phyloP scores from a whole-genome alignment of 169 alveolate genomes.

The Neospora caninum region DNA sequence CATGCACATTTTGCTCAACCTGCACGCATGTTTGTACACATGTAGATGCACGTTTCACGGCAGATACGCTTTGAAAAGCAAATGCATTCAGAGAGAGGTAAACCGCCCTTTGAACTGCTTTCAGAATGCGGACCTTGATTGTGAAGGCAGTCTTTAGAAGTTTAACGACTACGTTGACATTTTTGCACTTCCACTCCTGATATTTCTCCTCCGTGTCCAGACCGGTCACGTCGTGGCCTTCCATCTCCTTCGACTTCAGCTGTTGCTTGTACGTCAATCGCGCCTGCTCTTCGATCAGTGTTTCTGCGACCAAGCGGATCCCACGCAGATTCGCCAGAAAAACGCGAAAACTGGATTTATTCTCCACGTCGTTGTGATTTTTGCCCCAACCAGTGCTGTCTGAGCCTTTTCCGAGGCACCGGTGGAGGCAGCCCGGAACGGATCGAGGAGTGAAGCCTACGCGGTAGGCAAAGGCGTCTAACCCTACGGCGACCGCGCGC shows the following conservation, averaged over 20 bases:
- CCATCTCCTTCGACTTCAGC: conserved; percentile 27
- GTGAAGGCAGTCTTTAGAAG: conserved; percentile 37
- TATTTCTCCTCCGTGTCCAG: conserved; percentile 38
- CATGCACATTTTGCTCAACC: background rate
- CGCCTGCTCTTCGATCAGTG: conserved; percentile 39
- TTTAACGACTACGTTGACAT: background rate
- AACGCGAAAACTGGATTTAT: no score
- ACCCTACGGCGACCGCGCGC: no score
- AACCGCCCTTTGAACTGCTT: no score
- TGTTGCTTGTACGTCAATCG: conserved; percentile 34
- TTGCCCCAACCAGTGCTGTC: no score
- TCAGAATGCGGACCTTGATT: background rate
- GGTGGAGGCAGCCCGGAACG: no score
- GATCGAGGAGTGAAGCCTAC: no score
- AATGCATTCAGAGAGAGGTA: no score
- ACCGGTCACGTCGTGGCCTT: conserved; percentile 1
- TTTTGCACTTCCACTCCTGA: conserved; percentile 27
- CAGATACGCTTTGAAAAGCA: background rate
- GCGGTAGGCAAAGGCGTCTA: no score
- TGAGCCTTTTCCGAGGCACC: no score
- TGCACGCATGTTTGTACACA: no score
- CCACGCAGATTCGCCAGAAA: no score
- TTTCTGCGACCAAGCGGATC: background rate
- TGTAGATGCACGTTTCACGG: background rate
- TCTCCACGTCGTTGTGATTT: no score